phyloP scores from a whole-genome alignment of 352 stramenopile species.

The Hyaloperonospora arabidopsidis region DNA sequence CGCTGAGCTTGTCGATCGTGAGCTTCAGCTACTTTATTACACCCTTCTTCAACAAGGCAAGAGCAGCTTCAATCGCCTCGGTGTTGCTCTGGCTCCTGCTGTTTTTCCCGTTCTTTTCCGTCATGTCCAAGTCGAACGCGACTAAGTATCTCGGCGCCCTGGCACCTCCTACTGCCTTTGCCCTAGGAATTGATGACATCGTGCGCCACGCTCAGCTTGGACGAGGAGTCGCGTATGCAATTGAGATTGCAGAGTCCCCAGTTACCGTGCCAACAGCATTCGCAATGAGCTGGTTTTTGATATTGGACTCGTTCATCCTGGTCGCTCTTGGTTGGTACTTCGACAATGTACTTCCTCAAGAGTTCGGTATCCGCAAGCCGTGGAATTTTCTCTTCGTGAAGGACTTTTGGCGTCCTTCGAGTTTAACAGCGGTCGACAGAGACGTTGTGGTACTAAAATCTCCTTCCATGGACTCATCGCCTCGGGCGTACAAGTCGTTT shows the following conservation, averaged over 20 bases:
- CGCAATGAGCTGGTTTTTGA: slow-evolving; percentile 57
- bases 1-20: slow-evolving; percentile 51
- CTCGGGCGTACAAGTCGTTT: slow-evolving; percentile 23
- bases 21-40: slow-evolving; percentile 62
- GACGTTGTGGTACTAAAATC: slow-evolving; percentile 20
- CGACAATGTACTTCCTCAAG: slow-evolving; percentile 87
- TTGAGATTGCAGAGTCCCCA: slow-evolving; percentile 31
- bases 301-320: slow-evolving; percentile 84
- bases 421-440: slow-evolving; percentile 11
- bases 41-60: slow-evolving; percentile 67
- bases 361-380: slow-evolving; percentile 83
- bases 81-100: slow-evolving; percentile 64
- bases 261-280: slow-evolving; percentile 37
- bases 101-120: slow-evolving; percentile 70
- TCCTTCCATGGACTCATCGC: slow-evolving; percentile 15
- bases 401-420: slow-evolving; percentile 21
- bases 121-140: slow-evolving; percentile 43
- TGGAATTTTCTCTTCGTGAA: slow-evolving; percentile 87
- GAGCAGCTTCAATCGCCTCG: slow-evolving; percentile 50
- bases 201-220: slow-evolving; percentile 52
- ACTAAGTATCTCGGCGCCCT: slow-evolving; percentile 51
- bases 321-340: slow-evolving; percentile 86
- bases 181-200: slow-evolving; percentile 55
- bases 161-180: slow-evolving; percentile 60
- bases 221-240: slow-evolving; percentile 47